Evolutionary conservation across 1,284 basidiomycete genomes (phyloP), one percentile per base, ranked within the genome.

Genomic region (Cutaneotrichosporon cavernicola): DNA sequence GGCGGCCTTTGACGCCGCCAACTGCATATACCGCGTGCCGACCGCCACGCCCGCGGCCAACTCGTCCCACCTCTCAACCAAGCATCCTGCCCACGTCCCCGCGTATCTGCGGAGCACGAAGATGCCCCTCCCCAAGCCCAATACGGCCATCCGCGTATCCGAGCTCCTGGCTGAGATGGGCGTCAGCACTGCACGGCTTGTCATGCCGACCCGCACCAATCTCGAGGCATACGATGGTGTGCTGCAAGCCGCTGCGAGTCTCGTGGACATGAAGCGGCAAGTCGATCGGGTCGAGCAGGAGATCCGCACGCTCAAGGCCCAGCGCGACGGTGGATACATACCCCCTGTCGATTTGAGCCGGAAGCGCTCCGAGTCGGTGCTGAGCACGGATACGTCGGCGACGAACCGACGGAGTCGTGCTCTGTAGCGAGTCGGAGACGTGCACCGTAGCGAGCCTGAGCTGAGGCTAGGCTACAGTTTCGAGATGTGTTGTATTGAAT

Each of bases 151-250:
- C 86, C 90, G 82, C 32, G 86, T 95, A 70, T 84, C 86, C 4
- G 87, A 89, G 65, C 84, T 88, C 16, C 84, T 97, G 26, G 79
- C 84, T 18, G 91, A 96, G 76, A 83, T 94, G 18, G 88, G 89
- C 14, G 82, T 95, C 43, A 85, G 84, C n/a, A 84, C 87, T 66
- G 84, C 84, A 18, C 86, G 89, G 14, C 84, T 97, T 59, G 89
- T 95, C 68, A 96, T 97, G 92, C 93, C 94, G 16, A 96, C 94
- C 2, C 84, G 87, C 38, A 86, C 88, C 32, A 96, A 92, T 69
- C 83, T 89, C 60, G 83, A 85, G 58, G 86, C 85, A 67, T 83
- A 92, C 40, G 92, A 95, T 67, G 82, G 83, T 5, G 80, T 97
- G 16, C 75, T 95, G 34, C 86, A 88, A 5, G 87, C 90, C 0